Evolutionary conservation across 805 yeast species (phyloP).

Genomic region (Candida vaughaniae): DNA sequence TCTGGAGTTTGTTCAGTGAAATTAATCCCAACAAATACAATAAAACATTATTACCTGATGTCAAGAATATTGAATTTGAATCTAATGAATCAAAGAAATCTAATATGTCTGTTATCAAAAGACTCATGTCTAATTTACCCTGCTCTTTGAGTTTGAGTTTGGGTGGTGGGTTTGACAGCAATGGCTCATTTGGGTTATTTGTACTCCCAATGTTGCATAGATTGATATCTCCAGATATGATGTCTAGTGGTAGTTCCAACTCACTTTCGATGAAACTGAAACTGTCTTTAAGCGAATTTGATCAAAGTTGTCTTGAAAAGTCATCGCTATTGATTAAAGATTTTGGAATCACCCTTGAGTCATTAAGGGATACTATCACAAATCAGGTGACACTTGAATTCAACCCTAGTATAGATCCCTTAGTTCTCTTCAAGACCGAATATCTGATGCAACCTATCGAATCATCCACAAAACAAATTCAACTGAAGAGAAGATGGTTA

Average conservation of each 20-base stretch:
- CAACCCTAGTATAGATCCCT: slow-evolving; percentile 36
- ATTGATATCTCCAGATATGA: slow-evolving; percentile 29
- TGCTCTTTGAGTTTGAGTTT: slow-evolving; percentile 25
- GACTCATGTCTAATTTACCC: slow-evolving; percentile 29
- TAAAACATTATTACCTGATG: slow-evolving; percentile 29
- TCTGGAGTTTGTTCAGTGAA: slow-evolving; percentile 65
- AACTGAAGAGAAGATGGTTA: slow-evolving; percentile 29
- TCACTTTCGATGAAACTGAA: slow-evolving; percentile 17
- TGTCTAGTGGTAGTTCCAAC: slow-evolving; percentile 17
- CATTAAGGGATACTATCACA: slow-evolving; percentile 33
- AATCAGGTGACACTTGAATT: slow-evolving; percentile 25
- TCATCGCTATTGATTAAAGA: slow-evolving; percentile 38
- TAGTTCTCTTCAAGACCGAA: slow-evolving; percentile 24
- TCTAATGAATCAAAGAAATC: slow-evolving; percentile 35
- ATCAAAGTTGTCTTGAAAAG: slow-evolving; percentile 30
- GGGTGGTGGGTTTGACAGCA: slow-evolving; percentile 23
- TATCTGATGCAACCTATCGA: slow-evolving; percentile 16
- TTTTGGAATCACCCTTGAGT: slow-evolving; percentile 41
- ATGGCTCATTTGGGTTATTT: slow-evolving; percentile 24
- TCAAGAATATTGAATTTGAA: slow-evolving; percentile 35
- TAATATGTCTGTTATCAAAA: slow-evolving; percentile 31
- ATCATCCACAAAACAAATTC: slow-evolving; percentile 20
- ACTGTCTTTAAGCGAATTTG: slow-evolving; percentile 25
- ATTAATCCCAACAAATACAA: slow-evolving; percentile 34
- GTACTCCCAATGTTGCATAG: slow-evolving; percentile 34